A percentile compares a stretch with the other conserved stretches of the same genome.
These are phyloP conservation scores for Viola odorata DNA, from an alignment of 345 rosid genomes.

Conservation along the genomic window DNA sequence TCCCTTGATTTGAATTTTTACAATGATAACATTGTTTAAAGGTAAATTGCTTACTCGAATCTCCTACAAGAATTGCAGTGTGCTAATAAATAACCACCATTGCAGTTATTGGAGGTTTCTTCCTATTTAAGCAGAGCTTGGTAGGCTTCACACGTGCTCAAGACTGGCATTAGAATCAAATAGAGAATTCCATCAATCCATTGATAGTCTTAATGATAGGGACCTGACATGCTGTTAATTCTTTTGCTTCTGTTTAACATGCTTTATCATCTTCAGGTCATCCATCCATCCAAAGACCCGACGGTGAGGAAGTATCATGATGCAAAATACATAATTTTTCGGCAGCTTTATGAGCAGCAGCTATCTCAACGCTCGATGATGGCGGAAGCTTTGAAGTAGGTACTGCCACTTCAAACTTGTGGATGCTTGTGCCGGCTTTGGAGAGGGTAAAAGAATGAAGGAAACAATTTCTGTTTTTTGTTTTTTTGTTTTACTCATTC, in stretches of 20 bases:
- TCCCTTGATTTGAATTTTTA: too few species aligned
- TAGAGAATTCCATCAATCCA: too few species aligned
- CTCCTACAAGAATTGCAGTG: too few species aligned
- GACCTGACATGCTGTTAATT: too few species aligned
- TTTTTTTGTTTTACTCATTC: neutral
- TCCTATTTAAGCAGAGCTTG: too few species aligned
- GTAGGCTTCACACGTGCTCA: too few species aligned
- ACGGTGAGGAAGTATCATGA: slow-evolving; percentile 87
- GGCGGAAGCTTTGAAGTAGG: slow-evolving; percentile 54
- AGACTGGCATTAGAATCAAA: too few species aligned
- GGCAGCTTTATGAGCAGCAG: slow-evolving; percentile 70
- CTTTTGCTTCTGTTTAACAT: neutral
- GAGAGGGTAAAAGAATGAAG: neutral
- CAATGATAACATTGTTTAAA: too few species aligned
- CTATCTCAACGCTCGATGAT: slow-evolving; percentile 63
- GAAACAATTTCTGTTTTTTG: neutral
- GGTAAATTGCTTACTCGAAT: too few species aligned
- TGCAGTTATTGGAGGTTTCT: too few species aligned
- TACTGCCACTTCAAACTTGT: neutral
- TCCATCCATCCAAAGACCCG: slow-evolving; percentile 68
- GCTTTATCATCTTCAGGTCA: slow-evolving; percentile 36
- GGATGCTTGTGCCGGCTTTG: neutral
- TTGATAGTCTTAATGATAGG: too few species aligned
- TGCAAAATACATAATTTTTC: slow-evolving; percentile 75
- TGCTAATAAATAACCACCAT: too few species aligned